Evolutionary conservation across 1,284 basidiomycete species (phyloP).

Genomic region (Pyrrhoderma noxium): DNA sequence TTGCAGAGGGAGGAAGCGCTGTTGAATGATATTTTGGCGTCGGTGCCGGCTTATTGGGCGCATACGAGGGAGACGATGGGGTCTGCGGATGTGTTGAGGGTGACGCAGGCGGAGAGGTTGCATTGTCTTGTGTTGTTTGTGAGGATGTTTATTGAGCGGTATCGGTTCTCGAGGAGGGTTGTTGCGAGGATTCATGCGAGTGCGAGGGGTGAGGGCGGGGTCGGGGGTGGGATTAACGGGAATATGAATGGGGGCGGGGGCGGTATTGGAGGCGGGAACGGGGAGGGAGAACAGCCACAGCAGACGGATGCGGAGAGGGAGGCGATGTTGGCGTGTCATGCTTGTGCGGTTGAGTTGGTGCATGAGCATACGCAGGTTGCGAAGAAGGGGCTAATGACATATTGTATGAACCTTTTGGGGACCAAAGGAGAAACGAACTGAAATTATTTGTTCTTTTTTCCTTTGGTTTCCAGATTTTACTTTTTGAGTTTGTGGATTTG

Average conservation of each 20-base stretch:
- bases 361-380: constrained; percentile 77
- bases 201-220: not conserved
- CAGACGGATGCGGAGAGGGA: constrained; percentile 58
- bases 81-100: constrained; percentile 78
- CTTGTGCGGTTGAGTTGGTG: constrained; percentile 72
- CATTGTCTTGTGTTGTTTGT: constrained; percentile 82
- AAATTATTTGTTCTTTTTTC: not conserved
- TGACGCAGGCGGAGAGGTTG: constrained; percentile 80
- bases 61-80: constrained; percentile 74
- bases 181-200: constrained; percentile 49
- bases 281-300: constrained; percentile 27
- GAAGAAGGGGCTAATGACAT: constrained; percentile 85
- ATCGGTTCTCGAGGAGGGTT: constrained; percentile 65
- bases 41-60: constrained; percentile 70
- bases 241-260: constrained; percentile 29
- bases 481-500: too few species aligned
- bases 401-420: constrained; percentile 52
- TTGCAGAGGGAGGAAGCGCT: constrained; percentile 73
- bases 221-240: not conserved
- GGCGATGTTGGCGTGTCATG: constrained; percentile 62
- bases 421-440: constrained; percentile 2
- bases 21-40: constrained; percentile 69
- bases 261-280: not conserved
- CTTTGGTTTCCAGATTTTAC: too few species aligned
- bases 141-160: constrained; percentile 71